Percentiles rank a stretch among this genome's conserved stretches.
These are phyloP conservation scores for Nothophaeocryptopus gaeumannii DNA, from an alignment of 2,329 filamentous ascomycete species.

Conservation along the genomic window DNA sequence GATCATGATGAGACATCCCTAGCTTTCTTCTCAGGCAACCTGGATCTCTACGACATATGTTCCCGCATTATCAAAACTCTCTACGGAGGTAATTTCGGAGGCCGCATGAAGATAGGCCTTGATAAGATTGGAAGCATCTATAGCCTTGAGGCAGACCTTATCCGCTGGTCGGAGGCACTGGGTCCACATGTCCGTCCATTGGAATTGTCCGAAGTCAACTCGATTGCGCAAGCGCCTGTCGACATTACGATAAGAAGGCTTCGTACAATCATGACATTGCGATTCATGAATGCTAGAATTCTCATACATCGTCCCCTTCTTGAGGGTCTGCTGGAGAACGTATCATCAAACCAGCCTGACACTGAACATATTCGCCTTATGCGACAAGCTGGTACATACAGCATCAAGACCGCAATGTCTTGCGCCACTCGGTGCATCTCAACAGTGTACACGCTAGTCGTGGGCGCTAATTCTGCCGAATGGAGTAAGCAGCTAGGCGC, in stretches of 20 bases:
- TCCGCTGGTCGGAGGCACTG: constrained; percentile 1
- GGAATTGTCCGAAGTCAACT: neutral
- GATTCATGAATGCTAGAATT: constrained; percentile 10
- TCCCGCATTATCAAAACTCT: constrained; percentile 1
- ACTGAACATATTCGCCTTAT: constrained; percentile 1
- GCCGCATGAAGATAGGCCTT: constrained; percentile 5
- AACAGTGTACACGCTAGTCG: constrained; percentile 3
- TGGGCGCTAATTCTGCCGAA: neutral
- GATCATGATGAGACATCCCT: constrained; percentile 1
- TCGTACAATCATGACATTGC: constrained; percentile 9
- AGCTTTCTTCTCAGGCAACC: constrained; percentile 6
- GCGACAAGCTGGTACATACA: constrained; percentile 7
- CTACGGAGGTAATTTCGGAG: constrained; percentile 8
- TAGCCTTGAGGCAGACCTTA: constrained; percentile 6
- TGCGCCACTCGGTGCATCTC: constrained; percentile 2
- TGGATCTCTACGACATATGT: constrained; percentile 5
- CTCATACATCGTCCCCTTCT: constrained; percentile 11
- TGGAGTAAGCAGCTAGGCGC: constrained; percentile 8
- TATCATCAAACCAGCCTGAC: neutral
- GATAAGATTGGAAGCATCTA: constrained; percentile 7
- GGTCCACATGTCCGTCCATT: neutral
- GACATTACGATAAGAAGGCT: constrained; percentile 4
- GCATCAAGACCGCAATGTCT: neutral
- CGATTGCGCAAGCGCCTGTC: neutral
- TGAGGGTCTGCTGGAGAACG: constrained; percentile 8